phyloP scores from a whole-genome alignment of 2,329 filamentous ascomycete species.

The Fusarium sp. region DNA sequence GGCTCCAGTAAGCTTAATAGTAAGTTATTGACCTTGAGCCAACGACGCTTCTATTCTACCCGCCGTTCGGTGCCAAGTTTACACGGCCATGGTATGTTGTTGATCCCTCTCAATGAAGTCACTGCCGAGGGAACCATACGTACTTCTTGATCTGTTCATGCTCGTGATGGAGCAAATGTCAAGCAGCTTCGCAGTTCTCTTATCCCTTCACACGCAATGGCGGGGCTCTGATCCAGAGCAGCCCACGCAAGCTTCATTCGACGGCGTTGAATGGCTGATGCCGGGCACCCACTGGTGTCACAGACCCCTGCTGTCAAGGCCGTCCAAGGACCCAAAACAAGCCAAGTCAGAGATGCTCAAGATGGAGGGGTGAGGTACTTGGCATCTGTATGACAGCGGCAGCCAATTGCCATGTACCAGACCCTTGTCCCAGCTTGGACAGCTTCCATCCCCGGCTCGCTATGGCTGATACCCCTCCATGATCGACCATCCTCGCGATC shows the following conservation, averaged over 20 bases:
- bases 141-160: background rate
- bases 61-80: background rate
- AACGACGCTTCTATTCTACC: background rate
- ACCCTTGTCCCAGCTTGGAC: slow-evolving; percentile 31
- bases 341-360: slow-evolving; percentile 1
- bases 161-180: background rate
- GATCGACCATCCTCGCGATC: slow-evolving; percentile 32
- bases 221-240: slow-evolving; percentile 23
- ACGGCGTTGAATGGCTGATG: slow-evolving; percentile 19
- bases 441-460: slow-evolving; percentile 25
- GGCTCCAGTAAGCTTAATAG: slow-evolving; percentile 8
- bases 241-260: slow-evolving; percentile 36
- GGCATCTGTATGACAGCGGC: slow-evolving; percentile 7
- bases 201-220: slow-evolving; percentile 25
- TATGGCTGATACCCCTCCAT: slow-evolving; percentile 31
- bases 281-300: slow-evolving; percentile 29
- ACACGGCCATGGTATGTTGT: background rate
- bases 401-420: slow-evolving; percentile 26
- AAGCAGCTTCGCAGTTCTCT: slow-evolving; percentile 15
- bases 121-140: background rate
- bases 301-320: slow-evolving; percentile 37
- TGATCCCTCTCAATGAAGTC: background rate
- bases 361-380: slow-evolving; percentile 41
- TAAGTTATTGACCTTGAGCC: slow-evolving; percentile 1
- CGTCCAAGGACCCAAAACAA: slow-evolving; percentile 2